phyloP scores from a whole-genome alignment of 495 filamentous ascomycete genomes.

The Rhypophila decipiens region DNA sequence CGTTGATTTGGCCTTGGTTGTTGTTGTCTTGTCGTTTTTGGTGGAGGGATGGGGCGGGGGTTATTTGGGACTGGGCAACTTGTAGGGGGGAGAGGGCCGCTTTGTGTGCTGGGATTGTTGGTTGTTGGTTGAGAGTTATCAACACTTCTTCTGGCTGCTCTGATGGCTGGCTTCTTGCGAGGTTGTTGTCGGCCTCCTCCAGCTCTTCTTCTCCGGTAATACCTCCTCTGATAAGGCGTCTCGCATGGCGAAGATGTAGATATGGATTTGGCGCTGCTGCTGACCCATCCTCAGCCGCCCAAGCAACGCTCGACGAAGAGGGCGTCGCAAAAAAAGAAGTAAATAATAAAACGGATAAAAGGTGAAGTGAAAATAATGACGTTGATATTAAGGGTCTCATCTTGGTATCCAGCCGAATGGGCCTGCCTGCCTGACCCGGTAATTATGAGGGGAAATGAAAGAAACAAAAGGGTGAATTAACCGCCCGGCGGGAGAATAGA shows the following conservation, averaged over 20 bases:
- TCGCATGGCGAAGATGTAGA: not conserved
- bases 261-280: not conserved
- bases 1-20: slow-evolving; percentile 31
- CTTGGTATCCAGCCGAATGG: not conserved
- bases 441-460: not conserved
- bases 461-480: slow-evolving; percentile 6
- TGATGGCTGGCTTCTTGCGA: not conserved
- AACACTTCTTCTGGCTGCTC: not conserved
- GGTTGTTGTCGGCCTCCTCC: not conserved
- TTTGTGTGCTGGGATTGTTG: slow-evolving; percentile 6
- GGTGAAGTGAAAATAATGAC: slow-evolving; percentile 9
- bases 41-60: slow-evolving; percentile 11
- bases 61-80: slow-evolving; percentile 8
- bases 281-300: slow-evolving; percentile 9
- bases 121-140: not conserved
- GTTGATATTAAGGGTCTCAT: slow-evolving; percentile 3
- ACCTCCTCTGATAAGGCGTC: not conserved
- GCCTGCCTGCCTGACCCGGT: not conserved
- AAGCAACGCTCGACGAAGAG: slow-evolving; percentile 19
- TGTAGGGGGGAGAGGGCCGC: slow-evolving; percentile 6
- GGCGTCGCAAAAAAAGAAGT: slow-evolving; percentile 5
- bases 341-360: not conserved
- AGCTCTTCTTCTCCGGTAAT: not conserved
- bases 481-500: slow-evolving; percentile 24
- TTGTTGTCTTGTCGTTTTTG: slow-evolving; percentile 25